Evolutionary conservation across 371 early-diverging fungal species (phyloP), one percentile per base, ranked within the genome.

Genomic region (Nematocida homosporus): DNA sequence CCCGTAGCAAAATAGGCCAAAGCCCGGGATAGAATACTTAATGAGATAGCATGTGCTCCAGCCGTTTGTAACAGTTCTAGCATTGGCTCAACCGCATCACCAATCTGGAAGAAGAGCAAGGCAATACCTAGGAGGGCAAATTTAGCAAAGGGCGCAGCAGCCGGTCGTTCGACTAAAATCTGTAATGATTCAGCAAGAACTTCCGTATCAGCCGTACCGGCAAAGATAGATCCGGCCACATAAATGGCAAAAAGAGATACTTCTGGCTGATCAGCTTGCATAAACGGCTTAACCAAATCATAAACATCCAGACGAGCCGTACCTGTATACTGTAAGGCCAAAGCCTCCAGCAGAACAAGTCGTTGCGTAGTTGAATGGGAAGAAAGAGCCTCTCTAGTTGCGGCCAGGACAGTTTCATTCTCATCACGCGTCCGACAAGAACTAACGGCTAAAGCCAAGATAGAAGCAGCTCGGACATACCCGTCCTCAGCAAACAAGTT

Each of bases 91-190:
- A 81, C 57, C 35, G 61, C 60, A n/a, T 80, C 66, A 5, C 16
- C 23, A 30, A 65, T 72, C 29, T 57, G 63, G 27, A 78, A 78
- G 61, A 79, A 84, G 23, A 82, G 32, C 6, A 82, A 56, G 23
- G 81, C 53, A 5, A 84, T 23, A 16, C 82, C 84, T 8, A 84
- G 68, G 38, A 81, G 75, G 10, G 69, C 44, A 32, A 79, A 75
- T 23, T 64, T 79, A 29, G 42, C 34, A 10, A 66, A 69, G n/a
- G 77, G 72, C 16, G 78, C 66, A 32, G 75, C 35, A 1, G 60
- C 66, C 23, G 32, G 27, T n/a, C 63, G 20, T 13, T 68, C 68
- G 30, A 32, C 79, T 16, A 75, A 56, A n/a, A 79, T 75, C 0
- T 78, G 20, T 38, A 82, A 41, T 6, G 78, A 18, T 25, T 67